These are phyloP conservation scores for Fusarium brachygibbosum DNA, from an alignment of 2,329 filamentous ascomycete genomes.

Conservation along the genomic window DNA sequence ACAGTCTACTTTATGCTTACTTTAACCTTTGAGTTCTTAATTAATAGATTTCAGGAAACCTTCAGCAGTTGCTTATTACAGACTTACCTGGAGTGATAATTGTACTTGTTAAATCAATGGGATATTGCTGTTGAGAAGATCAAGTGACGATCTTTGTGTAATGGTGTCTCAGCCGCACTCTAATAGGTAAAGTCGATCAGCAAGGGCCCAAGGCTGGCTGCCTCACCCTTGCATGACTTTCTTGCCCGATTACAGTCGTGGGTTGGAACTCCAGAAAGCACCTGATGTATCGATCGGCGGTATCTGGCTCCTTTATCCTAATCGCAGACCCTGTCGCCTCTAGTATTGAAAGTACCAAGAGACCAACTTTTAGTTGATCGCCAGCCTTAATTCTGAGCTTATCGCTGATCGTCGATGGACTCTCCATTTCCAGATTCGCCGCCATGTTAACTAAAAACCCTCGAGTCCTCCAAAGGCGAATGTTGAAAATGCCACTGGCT, in stretches of 20 bases:
- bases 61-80: no score
- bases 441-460: conserved; percentile 6
- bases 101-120: no score
- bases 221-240: not conserved
- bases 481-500: not conserved
- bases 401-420: not conserved
- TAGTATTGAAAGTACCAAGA: not conserved
- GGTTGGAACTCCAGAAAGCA: not conserved
- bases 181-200: not conserved
- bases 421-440: not conserved
- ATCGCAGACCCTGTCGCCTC: not conserved
- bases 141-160: not conserved
- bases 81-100: no score
- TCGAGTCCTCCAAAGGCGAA: not conserved
- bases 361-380: not conserved
- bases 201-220: not conserved
- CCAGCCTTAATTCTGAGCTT: not conserved
- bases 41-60: no score
- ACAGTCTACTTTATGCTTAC: not conserved
- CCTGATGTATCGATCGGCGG: not conserved
- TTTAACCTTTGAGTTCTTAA: no score
- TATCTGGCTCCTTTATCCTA: not conserved
- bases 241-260: conserved; percentile 1
- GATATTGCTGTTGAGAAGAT: no score
- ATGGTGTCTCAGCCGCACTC: conserved; percentile 25